phyloP scores from a whole-genome alignment of 2,329 filamentous ascomycete genomes.

The Ophiocordyceps camponoti-leonardi region DNA sequence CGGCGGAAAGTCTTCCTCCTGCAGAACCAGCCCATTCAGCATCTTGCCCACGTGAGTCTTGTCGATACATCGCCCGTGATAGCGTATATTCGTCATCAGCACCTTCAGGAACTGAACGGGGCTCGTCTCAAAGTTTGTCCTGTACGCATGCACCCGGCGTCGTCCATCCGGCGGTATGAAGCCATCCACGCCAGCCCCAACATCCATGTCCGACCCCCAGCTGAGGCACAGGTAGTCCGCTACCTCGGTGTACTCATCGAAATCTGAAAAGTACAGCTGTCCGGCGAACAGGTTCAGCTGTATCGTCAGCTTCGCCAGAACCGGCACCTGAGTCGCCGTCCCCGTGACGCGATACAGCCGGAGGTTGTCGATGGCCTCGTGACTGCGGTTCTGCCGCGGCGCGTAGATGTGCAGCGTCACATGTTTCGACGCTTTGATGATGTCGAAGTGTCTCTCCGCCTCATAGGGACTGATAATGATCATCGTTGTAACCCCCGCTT shows the following conservation, averaged over 20 bases:
- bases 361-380: conserved; percentile 5
- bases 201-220: neutral
- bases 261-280: neutral
- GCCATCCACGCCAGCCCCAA: neutral
- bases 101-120: neutral
- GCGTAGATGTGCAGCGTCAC: conserved; percentile 33
- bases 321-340: neutral
- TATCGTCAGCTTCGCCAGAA: neutral
- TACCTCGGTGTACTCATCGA: neutral
- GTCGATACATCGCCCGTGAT: neutral
- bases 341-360: conserved; percentile 6
- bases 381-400: conserved; percentile 21
- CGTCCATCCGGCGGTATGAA: neutral
- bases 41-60: neutral
- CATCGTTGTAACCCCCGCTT: conserved; percentile 8
- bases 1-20: neutral
- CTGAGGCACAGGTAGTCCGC: neutral
- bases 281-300: conserved; percentile 1
- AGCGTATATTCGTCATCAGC: neutral
- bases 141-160: neutral
- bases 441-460: conserved; percentile 29
- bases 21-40: neutral
- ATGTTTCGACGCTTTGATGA: conserved; percentile 14
- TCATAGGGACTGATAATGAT: conserved; percentile 45
- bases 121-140: neutral